Base-by-base conservation (phyloP, 164 flowering plant genomes). In the Macadamia integrifolia region DNA sequence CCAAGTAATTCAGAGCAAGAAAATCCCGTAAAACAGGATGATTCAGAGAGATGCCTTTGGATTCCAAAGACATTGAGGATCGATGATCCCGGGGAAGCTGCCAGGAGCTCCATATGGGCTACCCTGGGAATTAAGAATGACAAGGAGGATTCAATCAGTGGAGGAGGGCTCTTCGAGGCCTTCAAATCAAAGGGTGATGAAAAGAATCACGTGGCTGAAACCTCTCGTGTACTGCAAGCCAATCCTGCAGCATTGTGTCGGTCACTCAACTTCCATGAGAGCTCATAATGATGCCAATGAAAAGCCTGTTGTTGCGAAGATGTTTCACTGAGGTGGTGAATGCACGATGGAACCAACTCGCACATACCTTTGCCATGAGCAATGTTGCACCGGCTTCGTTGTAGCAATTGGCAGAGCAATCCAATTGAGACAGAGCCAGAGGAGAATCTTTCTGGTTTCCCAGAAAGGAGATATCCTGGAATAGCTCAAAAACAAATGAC, bases 171-270 rank as follows among this genome's bases (percentile, higher is more conserved):
- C 56, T 87, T 91, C 66, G 86, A 85, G 76, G 83, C 78, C 61
- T 83, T 89, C 59, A 82, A 84, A 44, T 68, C 85, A 13, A 85
- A 87, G 76, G 67, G 59, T 9, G 78, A 70, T 29, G 80, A 72
- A 3, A 84, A 80, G 74, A 76, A 68, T 62, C 77, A 69, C 29
- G n/a, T 59, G 1, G 60, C 65, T 1, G 83, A 80, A 61, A 52
- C 79, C 18, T 77, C 88, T 46, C 79, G 76, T 7, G 75, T 71
- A 1, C 74, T 86, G 74, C 80, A 71, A 35, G 96, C 97, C 3
- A 93, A 93, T 74, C 98, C 98, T 50, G 98, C 97, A 18, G 98
- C 98, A 49, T 75, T 93, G 71, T 91, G 91, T 42, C 81, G 98
- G 68, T 93, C 97, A 0, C 66, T 82, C 48, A 80, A 72, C 74